phyloP scores from a whole-genome alignment of 2,329 filamentous ascomycete species.

The Fusarium transvaalense region DNA sequence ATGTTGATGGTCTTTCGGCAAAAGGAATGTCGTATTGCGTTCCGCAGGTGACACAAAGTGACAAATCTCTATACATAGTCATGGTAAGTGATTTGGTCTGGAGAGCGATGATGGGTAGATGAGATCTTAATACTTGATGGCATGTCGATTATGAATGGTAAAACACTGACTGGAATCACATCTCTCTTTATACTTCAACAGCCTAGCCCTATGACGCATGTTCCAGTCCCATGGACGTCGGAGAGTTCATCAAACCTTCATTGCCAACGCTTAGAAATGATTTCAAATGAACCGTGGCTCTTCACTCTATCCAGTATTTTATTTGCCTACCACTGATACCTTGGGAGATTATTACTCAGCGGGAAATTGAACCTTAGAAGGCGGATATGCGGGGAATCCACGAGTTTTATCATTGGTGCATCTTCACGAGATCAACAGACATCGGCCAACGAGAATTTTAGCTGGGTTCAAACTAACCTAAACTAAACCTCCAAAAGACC shows the following conservation, averaged over 20 bases:
- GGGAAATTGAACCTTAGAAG: background rate
- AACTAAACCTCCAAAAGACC: background rate
- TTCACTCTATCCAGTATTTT: background rate
- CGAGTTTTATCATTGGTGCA: too few relatives aligned
- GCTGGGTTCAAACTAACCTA: too few relatives aligned
- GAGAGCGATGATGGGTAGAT: background rate
- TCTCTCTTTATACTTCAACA: background rate
- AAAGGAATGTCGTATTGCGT: background rate
- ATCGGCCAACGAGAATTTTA: background rate
- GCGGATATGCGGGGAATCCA: background rate
- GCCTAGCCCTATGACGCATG: background rate
- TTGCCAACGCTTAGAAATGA: fast-evolving
- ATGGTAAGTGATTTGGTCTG: background rate
- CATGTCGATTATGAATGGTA: background rate
- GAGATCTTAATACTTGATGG: background rate
- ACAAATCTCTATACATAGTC: background rate
- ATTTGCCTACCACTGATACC: background rate
- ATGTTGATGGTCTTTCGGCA: background rate
- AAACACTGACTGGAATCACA: background rate
- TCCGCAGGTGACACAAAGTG: background rate
- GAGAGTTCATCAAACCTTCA: too few relatives aligned
- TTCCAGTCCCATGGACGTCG: fast-evolving
- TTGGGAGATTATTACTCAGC: background rate
- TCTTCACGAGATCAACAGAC: background rate
- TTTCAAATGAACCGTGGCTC: background rate